Conservation (phyloP, 2,329 filamentous ascomycete genomes). For the Alternaria infectoria region DNA sequence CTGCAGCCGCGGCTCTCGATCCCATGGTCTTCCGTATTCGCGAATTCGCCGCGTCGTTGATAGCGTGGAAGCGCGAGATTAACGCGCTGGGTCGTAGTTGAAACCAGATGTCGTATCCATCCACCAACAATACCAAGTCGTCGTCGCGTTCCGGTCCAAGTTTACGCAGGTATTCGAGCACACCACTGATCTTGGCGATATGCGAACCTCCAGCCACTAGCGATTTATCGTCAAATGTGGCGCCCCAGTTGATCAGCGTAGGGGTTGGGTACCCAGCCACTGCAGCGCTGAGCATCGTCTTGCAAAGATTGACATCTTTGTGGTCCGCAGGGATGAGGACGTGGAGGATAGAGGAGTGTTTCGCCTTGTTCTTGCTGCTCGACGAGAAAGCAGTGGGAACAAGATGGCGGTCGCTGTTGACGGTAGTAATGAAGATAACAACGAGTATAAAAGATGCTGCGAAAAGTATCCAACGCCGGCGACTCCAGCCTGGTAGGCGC, state of each 20-base stretch:
- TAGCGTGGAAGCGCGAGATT: not conserved
- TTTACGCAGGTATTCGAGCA: not conserved
- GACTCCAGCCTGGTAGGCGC: not conserved
- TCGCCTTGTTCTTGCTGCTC: not conserved
- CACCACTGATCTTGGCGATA: constrained; percentile 1
- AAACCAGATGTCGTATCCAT: constrained; percentile 5
- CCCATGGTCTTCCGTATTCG: not conserved
- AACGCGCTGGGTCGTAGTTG: not conserved
- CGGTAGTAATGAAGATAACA: not conserved
- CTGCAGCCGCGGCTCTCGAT: not conserved
- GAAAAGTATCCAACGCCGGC: not conserved
- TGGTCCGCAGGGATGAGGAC: not conserved
- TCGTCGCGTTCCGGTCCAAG: not conserved
- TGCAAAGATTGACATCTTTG: constrained; percentile 3
- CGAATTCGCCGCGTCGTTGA: not conserved
- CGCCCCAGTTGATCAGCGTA: constrained; percentile 4
- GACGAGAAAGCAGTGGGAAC: not conserved
- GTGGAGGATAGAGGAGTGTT: not conserved
- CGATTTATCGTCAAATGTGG: not conserved
- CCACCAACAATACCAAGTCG: not conserved
- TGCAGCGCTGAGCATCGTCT: not conserved
- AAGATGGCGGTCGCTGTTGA: not conserved
- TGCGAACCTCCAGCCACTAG: constrained; percentile 1
- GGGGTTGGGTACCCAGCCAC: not conserved
- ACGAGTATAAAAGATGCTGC: not conserved